Percentiles rank a stretch among this genome's conserved stretches.
Conservation (phyloP, 2,329 filamentous ascomycete species). For the Dothiorella sarmentorum region DNA sequence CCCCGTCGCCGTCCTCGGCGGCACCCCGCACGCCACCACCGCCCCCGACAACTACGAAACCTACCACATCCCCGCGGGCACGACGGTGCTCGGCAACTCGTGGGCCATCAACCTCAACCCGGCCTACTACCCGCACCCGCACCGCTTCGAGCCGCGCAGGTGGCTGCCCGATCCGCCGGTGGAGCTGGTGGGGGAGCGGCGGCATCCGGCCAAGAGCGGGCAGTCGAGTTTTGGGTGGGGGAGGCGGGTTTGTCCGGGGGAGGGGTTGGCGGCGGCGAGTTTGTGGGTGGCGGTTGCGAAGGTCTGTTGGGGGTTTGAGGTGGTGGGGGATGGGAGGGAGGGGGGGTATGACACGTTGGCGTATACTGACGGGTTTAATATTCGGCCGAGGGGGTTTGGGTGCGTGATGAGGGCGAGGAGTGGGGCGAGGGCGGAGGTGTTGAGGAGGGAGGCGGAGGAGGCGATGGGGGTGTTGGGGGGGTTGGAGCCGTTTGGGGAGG, state of each 20-base stretch:
- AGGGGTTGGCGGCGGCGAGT: constrained; percentile 31
- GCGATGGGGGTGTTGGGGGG: constrained; percentile 9
- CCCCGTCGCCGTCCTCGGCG: constrained; percentile 41
- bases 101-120: constrained; percentile 45
- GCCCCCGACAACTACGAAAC: constrained; percentile 50
- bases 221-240: constrained; percentile 38
- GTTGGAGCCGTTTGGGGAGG: constrained; percentile 2
- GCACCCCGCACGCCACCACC: constrained; percentile 48
- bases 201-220: constrained; percentile 30
- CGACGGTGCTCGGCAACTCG: constrained; percentile 44
- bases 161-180: constrained; percentile 20
- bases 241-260: constrained; percentile 32
- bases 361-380: constrained; percentile 43
- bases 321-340: constrained; percentile 30
- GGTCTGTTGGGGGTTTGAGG: constrained; percentile 36
- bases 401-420: constrained; percentile 35
- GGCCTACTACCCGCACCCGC: constrained; percentile 39
- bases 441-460: constrained; percentile 26
- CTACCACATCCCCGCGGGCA: constrained; percentile 49
- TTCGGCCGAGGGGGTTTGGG: constrained; percentile 35
- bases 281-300: constrained; percentile 33
- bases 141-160: constrained; percentile 40
- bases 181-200: neutral
- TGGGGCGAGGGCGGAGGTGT: constrained; percentile 28
- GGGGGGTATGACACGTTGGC: constrained; percentile 36